Conservation (phyloP, 768 basidiomycete genomes). For the Gyrodon lividus region DNA sequence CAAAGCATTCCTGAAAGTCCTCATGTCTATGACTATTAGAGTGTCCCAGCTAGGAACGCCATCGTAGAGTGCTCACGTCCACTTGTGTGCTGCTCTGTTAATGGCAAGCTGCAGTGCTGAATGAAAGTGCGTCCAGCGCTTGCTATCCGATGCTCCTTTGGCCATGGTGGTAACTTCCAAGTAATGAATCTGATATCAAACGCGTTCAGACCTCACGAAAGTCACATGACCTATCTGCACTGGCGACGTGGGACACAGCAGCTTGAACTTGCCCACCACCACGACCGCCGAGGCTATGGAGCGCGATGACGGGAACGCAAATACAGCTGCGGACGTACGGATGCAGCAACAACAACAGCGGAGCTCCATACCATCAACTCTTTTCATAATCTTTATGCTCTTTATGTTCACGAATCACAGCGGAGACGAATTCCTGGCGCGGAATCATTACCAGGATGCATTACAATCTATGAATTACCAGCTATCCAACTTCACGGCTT, state of each 20-base stretch:
- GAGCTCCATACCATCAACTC: conserved; percentile 67
- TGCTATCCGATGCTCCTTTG: conserved; percentile 34
- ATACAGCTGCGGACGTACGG: conserved; percentile 9
- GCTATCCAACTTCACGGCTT: conserved; percentile 70
- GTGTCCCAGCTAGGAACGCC: background rate
- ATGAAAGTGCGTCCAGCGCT: conserved; percentile 52
- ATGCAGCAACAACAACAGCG: conserved; percentile 41
- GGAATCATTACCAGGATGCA: conserved; percentile 67
- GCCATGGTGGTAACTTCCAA: conserved; percentile 11
- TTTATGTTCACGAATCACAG: conserved; percentile 79
- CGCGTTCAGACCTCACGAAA: background rate
- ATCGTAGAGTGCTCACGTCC: conserved; percentile 41
- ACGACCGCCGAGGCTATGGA: conserved; percentile 26
- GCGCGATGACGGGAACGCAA: conserved; percentile 24
- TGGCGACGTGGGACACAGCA: too few species aligned
- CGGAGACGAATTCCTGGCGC: conserved; percentile 61
- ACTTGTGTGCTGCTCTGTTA: conserved; percentile 50
- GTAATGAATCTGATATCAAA: too few species aligned
- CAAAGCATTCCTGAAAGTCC: conserved; percentile 62
- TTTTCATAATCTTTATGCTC: conserved; percentile 71
- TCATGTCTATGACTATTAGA: conserved; percentile 38
- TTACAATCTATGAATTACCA: conserved; percentile 56
- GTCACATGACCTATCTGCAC: conserved; percentile 24
- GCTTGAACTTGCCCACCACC: background rate
- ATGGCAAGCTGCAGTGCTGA: conserved; percentile 53